phyloP scores from a whole-genome alignment of 1,284 basidiomycete genomes.

The Boletus mariae region DNA sequence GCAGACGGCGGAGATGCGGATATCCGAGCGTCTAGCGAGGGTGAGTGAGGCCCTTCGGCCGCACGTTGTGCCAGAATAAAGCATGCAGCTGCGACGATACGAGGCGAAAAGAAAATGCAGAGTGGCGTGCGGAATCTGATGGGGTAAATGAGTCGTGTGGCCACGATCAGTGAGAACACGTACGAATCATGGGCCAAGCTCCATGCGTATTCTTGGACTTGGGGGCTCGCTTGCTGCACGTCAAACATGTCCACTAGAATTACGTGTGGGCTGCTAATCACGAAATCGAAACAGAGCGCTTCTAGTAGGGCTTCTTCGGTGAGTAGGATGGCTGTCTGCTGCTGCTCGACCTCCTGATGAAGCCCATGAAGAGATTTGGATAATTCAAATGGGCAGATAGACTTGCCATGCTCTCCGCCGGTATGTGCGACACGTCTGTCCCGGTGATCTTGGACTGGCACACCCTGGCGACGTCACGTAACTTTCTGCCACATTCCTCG shows the following conservation, averaged over 20 bases:
- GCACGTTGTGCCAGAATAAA: slow-evolving; percentile 69
- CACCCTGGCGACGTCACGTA: slow-evolving; percentile 79
- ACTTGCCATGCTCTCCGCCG: slow-evolving; percentile 58
- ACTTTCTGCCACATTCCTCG: slow-evolving; percentile 83
- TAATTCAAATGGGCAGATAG: slow-evolving; percentile 1
- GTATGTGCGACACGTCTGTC: slow-evolving; percentile 52
- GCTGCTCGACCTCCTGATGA: slow-evolving; percentile 66
- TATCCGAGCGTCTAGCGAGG: slow-evolving; percentile 68
- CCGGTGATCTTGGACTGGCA: slow-evolving; percentile 68
- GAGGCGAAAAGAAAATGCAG: slow-evolving; percentile 64
- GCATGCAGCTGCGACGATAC: slow-evolving; percentile 69
- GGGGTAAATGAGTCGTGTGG: slow-evolving; percentile 9
- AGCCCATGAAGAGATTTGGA: slow-evolving; percentile 8
- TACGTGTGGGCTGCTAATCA: slow-evolving; percentile 79
- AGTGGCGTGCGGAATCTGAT: slow-evolving; percentile 71
- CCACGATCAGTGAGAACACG: slow-evolving; percentile 31
- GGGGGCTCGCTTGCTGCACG: slow-evolving; percentile 42
- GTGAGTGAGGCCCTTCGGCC: slow-evolving; percentile 65
- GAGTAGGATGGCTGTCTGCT: slow-evolving; percentile 69
- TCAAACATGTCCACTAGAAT: slow-evolving; percentile 68
- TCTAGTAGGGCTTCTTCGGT: slow-evolving; percentile 85
- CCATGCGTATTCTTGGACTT: slow-evolving; percentile 73
- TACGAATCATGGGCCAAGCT: slow-evolving; percentile 82
- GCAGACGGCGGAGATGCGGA: slow-evolving; percentile 57
- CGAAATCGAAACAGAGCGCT: slow-evolving; percentile 89